Base-by-base conservation (phyloP, 805 yeast genomes). In the Kluyveromyces siamensis region DNA sequence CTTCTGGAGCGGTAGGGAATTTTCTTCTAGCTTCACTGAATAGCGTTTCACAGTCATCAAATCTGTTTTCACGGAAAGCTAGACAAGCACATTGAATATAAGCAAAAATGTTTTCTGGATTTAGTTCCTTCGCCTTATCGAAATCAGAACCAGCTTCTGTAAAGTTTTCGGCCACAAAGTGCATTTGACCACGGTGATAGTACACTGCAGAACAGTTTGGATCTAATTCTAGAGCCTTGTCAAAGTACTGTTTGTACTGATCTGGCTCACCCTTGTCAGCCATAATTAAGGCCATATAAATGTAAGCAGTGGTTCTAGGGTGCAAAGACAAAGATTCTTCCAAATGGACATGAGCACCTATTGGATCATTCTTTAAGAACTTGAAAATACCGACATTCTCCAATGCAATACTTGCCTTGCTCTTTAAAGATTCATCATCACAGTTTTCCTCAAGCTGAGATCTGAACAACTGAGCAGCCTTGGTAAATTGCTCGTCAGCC, bases 141-240 rank as follows among this genome's bases (percentile, higher is more conserved):
- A 89, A 93, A 70, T 86, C 81, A 39, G 66, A 71, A 60, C 81
- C 77, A 37, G 99, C 97, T 54, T 80, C 74, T 37, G 69, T 71
- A 61, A 85, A 79, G 52, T 87, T 86, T 53, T 83, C 83, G 53
- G 87, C 80, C 60, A 93, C 72, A 72, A 90, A 91, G 67, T 77
- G 79, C 64, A 90, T 76, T 77, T 93, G 99, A 57, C 95, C 99
- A 66, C 84, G 81, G 71, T 93, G 99, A 74, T 93, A 93, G 73
- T 83, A 87, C 56, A 84, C 79, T 62, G 93, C 96, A 35, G 93
- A 81, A 60, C 81, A 79, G 21, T 77, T 70, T 45, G 91, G 80
- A 61, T 87, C 83, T 52, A 84, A 62, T 51, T 74, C 71, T 51
- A 81, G 73, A 18, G 97, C 98, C 47, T 74, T 70, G 46, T 79